A percentile compares a stretch with the other conserved stretches of the same genome.
Evolutionary conservation across 495 filamentous ascomycete genomes (phyloP).

Genomic region (Aspergillus homomorphus): DNA sequence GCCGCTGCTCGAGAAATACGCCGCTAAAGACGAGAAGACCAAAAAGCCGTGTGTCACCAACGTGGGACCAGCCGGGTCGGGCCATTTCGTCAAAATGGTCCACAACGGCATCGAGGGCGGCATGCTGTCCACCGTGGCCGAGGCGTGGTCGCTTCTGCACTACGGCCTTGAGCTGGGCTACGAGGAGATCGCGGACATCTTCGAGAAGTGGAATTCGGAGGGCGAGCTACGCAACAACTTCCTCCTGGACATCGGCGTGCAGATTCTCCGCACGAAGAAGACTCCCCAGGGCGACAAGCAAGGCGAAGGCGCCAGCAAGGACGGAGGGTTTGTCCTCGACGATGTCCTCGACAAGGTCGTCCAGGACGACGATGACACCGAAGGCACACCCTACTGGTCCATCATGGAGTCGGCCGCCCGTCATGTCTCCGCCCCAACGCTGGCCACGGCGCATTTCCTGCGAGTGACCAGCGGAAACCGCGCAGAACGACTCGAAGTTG

Average conservation of each 20-base stretch:
- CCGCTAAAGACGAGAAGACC: slow-evolving; percentile 55
- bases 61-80: slow-evolving; percentile 60
- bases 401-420: slow-evolving; percentile 58
- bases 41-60: slow-evolving; percentile 61
- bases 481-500: slow-evolving; percentile 47
- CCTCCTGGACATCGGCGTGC: slow-evolving; percentile 60
- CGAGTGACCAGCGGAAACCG: slow-evolving; percentile 62
- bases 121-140: slow-evolving; percentile 59
- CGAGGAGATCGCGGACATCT: slow-evolving; percentile 60
- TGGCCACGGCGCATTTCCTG: slow-evolving; percentile 62
- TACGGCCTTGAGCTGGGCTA: slow-evolving; percentile 57
- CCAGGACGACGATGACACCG: slow-evolving; percentile 63
- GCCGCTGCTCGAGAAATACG: slow-evolving; percentile 59
- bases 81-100: slow-evolving; percentile 76
- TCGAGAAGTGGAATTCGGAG: slow-evolving; percentile 56
- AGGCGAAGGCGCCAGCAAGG: slow-evolving; percentile 34
- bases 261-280: slow-evolving; percentile 53
- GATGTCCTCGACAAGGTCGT: slow-evolving; percentile 73
- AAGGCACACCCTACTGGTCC: slow-evolving; percentile 68
- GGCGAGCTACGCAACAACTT: slow-evolving; percentile 60
- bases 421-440: slow-evolving; percentile 64
- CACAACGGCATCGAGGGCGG: slow-evolving; percentile 77
- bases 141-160: slow-evolving; percentile 65
- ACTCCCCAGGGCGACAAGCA: slow-evolving; percentile 40
- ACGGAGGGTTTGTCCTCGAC: slow-evolving; percentile 53